These are phyloP conservation scores for Yamadazyma insecticola DNA, from an alignment of 805 yeast genomes.

Conservation along the genomic window DNA sequence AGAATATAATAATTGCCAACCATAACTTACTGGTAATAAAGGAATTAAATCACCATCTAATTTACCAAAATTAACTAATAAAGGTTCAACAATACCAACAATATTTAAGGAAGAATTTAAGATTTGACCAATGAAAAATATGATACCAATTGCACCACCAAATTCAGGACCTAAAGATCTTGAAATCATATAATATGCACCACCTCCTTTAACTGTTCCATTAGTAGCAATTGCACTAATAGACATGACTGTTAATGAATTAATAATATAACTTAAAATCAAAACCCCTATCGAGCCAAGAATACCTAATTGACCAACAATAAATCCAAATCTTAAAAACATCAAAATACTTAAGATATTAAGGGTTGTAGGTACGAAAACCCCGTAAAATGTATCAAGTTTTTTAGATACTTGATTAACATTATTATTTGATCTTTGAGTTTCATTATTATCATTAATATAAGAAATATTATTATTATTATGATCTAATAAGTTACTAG, in stretches of 20 bases:
- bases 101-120: constrained; percentile 89
- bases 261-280: constrained; percentile 70
- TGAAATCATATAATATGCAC: constrained; percentile 96
- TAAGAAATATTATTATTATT: too few species aligned
- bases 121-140: constrained; percentile 92
- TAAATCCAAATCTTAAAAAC: constrained; percentile 94
- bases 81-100: constrained; percentile 91
- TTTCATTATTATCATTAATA: too few species aligned
- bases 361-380: constrained; percentile 87
- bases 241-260: constrained; percentile 80
- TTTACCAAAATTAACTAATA: constrained; percentile 71
- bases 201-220: constrained; percentile 97
- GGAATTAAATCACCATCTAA: constrained; percentile 50
- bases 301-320: constrained; percentile 91
- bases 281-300: constrained; percentile 69
- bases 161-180: constrained; percentile 95
- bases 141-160: constrained; percentile 96
- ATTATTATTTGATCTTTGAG: too few species aligned
- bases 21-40: constrained; percentile 64
- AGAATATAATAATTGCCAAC: constrained; percentile 69
- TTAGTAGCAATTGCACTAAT: constrained; percentile 95
- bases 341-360: constrained; percentile 91
- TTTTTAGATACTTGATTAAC: too few species aligned
- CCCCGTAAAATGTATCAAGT: constrained; percentile 81
- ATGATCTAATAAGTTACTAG: too few species aligned